Percentiles rank a stretch among this genome's conserved stretches.
Evolutionary conservation across 2,329 filamentous ascomycete genomes (phyloP).

Genomic region (Dactylonectria macrodidyma): DNA sequence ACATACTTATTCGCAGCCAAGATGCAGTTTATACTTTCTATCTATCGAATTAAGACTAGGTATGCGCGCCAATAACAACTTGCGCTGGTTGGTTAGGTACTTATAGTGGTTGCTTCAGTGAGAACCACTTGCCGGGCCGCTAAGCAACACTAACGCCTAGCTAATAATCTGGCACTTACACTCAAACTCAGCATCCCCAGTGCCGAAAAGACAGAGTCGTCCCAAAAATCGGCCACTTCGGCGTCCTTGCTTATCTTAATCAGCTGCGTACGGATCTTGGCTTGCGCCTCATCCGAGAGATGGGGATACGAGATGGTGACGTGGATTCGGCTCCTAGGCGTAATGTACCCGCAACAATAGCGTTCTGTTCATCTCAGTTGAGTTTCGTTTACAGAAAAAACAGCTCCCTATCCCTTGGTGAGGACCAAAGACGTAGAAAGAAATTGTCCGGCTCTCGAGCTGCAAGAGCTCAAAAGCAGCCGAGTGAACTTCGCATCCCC

Average conservation of each 20-base stretch:
- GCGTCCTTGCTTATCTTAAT: conserved; percentile 15
- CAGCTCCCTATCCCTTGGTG: conserved; percentile 10
- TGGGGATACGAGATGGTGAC: conserved; percentile 20
- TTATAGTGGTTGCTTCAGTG: too few species aligned
- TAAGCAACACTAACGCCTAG: too few species aligned
- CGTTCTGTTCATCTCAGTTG: conserved; percentile 19
- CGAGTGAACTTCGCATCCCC: conserved; percentile 15
- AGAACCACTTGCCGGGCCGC: too few species aligned
- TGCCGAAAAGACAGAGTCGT: conserved; percentile 1
- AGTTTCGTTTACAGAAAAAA: conserved; percentile 24
- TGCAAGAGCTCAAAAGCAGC: conserved; percentile 16
- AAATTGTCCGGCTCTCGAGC: conserved; percentile 8
- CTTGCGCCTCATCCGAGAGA: conserved; percentile 12
- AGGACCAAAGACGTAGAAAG: not conserved
- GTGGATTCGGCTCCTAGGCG: conserved; percentile 23
- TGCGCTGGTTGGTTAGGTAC: too few species aligned
- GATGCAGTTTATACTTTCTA: too few species aligned
- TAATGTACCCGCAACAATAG: conserved; percentile 18
- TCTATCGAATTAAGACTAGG: too few species aligned
- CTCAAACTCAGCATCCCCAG: conserved; percentile 21
- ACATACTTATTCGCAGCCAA: too few species aligned
- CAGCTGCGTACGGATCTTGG: conserved; percentile 16
- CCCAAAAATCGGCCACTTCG: conserved; percentile 6
- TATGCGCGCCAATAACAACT: too few species aligned
- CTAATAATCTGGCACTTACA: not conserved